A percentile compares a stretch with the other conserved stretches of the same genome.
These are phyloP conservation scores for Triangularia verruculosa DNA, from an alignment of 2,329 filamentous ascomycete genomes.

Conservation along the genomic window DNA sequence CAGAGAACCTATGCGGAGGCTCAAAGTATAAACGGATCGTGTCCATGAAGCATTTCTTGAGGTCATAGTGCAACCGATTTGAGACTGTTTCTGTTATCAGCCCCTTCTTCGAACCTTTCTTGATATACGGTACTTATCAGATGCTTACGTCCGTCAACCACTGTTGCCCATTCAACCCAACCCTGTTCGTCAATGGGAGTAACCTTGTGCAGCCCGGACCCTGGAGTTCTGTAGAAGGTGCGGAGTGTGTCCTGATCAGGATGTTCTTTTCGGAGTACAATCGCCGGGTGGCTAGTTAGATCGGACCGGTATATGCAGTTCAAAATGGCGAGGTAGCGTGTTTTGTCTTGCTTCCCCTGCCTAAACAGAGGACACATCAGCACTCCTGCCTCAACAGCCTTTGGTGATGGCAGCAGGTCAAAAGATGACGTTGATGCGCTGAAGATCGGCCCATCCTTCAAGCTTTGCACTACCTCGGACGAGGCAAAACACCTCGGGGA, in stretches of 20 bases:
- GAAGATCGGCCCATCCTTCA: background rate
- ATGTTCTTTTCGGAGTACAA: background rate
- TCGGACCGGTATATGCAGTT: conserved; percentile 1
- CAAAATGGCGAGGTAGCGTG: background rate
- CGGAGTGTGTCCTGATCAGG: background rate
- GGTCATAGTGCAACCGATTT: background rate
- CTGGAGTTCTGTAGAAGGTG: background rate
- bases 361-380: background rate
- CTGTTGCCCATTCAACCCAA: background rate
- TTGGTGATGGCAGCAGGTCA: background rate
- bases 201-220: background rate
- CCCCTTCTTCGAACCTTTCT: background rate
- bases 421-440: background rate
- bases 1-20: background rate
- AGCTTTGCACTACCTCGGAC: background rate
- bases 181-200: background rate
- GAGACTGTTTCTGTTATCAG: background rate
- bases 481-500: conserved; percentile 3
- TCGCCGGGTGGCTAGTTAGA: conserved; percentile 4
- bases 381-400: background rate
- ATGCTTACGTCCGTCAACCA: background rate
- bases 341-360: background rate
- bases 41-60: background rate
- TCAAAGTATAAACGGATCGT: background rate
- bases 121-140: too few species aligned